A percentile compares a stretch with the other conserved stretches of the same genome.
Conservation (phyloP, 345 rosid species). For the Populus deltoides region DNA sequence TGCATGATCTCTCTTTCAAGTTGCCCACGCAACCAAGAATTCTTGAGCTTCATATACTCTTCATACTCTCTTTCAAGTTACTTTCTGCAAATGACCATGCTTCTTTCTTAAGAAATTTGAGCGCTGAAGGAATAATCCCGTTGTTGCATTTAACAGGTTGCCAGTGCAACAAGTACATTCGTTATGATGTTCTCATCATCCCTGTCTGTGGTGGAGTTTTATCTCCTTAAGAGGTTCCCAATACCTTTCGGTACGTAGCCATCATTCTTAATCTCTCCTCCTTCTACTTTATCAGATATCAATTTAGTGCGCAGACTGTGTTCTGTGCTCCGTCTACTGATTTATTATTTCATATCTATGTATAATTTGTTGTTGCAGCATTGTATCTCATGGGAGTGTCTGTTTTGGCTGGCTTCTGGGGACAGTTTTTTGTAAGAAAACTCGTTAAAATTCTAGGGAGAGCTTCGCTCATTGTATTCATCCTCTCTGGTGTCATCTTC, state of each 20-base stretch:
- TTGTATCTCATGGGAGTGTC: conserved; percentile 62
- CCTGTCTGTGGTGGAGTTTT: conserved; percentile 90
- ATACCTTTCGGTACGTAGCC: conserved; percentile 63
- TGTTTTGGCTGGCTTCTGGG: conserved; percentile 82
- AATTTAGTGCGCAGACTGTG: not conserved
- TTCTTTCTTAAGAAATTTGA: not conserved
- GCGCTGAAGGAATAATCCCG: not conserved
- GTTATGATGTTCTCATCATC: conserved; percentile 99
- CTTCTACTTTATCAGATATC: not conserved
- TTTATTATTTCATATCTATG: not conserved
- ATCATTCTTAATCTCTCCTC: not conserved
- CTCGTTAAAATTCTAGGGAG: conserved; percentile 47
- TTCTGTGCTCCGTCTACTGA: not conserved
- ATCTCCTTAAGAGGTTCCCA: conserved; percentile 87
- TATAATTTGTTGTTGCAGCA: conserved; percentile 40
- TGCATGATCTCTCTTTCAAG: not conserved
- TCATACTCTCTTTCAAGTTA: not conserved
- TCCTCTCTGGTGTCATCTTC: conserved; percentile 79
- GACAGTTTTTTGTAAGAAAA: conserved; percentile 73
- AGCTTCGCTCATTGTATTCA: conserved; percentile 68
- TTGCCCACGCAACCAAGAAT: not conserved
- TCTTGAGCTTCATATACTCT: no score
- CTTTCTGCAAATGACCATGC: not conserved
- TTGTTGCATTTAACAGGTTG: conserved; percentile 46
- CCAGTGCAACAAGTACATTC: conserved; percentile 96